These are phyloP conservation scores for Cutaneotrichosporon sp. DNA, from an alignment of 1,284 basidiomycete species.

Conservation along the genomic window DNA sequence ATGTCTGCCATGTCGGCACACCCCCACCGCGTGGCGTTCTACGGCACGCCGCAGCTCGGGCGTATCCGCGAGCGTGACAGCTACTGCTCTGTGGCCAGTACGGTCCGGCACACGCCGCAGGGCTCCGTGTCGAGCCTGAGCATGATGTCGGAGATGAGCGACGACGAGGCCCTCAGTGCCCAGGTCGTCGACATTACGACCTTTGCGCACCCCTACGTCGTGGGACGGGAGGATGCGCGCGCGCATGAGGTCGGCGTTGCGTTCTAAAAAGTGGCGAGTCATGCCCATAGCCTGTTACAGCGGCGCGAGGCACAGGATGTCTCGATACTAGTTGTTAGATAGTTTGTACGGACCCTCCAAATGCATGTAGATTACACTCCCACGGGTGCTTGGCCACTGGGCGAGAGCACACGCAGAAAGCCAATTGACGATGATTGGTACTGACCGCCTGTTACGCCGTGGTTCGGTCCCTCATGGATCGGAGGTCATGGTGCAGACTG, in stretches of 20 bases:
- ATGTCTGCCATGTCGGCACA: constrained; percentile 27
- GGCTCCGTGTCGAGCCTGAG: constrained; percentile 3
- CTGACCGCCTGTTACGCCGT: too few relatives aligned
- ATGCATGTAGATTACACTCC: neutral
- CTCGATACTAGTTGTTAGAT: neutral
- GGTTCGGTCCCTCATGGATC: too few relatives aligned
- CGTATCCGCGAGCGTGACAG: constrained; percentile 1
- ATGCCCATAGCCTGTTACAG: too few relatives aligned
- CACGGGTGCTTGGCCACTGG: too few relatives aligned
- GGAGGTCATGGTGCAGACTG: too few relatives aligned
- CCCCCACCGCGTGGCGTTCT: constrained; percentile 40
- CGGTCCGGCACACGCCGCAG: constrained; percentile 6
- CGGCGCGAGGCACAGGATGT: too few relatives aligned
- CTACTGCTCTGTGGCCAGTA: constrained; percentile 2
- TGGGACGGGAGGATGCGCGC: constrained; percentile 10
- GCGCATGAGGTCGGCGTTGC: constrained; percentile 18
- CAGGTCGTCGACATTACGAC: constrained; percentile 38
- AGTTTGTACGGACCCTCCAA: neutral
- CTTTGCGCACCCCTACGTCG: constrained; percentile 15
- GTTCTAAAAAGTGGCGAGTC: constrained; percentile 4
- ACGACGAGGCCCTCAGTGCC: constrained; percentile 40
- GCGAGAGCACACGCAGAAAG: too few relatives aligned
- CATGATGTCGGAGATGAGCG: constrained; percentile 31
- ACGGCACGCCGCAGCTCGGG: constrained; percentile 21
- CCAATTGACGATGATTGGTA: too few relatives aligned